phyloP scores from a whole-genome alignment of 2,329 filamentous ascomycete species.

The Hirsutella rhossiliensis region DNA sequence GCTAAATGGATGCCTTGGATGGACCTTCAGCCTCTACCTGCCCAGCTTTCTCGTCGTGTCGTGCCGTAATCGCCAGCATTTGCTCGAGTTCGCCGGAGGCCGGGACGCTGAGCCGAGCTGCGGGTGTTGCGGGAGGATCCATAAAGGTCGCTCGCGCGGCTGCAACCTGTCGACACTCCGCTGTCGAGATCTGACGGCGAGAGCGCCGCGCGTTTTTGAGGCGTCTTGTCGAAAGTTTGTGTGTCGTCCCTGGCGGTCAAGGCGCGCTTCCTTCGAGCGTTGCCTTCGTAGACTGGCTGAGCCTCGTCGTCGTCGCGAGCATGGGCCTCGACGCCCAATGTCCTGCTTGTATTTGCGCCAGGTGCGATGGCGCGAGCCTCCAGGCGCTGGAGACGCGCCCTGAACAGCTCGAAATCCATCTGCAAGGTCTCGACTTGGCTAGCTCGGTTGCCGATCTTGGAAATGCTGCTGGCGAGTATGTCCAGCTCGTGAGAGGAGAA shows the following conservation, averaged over 20 bases:
- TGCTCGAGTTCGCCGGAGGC: conserved; percentile 2
- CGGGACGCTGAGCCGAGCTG: background rate
- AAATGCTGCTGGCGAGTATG: conserved; percentile 24
- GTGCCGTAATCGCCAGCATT: background rate
- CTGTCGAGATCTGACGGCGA: conserved; percentile 10
- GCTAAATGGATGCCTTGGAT: background rate
- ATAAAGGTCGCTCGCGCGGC: conserved; percentile 4
- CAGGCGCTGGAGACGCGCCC: conserved; percentile 21
- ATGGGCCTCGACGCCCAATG: background rate
- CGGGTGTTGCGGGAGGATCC: conserved; percentile 7
- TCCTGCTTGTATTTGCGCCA: conserved; percentile 1
- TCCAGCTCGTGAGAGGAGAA: conserved; percentile 23
- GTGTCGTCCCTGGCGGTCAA: conserved; percentile 6
- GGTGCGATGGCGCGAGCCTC: conserved; percentile 10
- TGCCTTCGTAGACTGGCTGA: background rate
- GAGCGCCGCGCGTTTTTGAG: conserved; percentile 13
- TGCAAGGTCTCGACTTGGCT: conserved; percentile 26
- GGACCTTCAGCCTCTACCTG: background rate
- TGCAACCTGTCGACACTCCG: conserved; percentile 2
- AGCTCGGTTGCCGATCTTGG: conserved; percentile 24
- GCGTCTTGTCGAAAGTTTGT: conserved; percentile 5
- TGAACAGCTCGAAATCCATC: conserved; percentile 29
- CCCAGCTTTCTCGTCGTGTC: conserved; percentile 3
- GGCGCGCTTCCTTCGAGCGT: conserved; percentile 9
- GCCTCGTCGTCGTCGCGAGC: conserved; percentile 2